phyloP scores from a whole-genome alignment of 2,329 filamentous ascomycete genomes.

The Lecanicillium sp. region DNA sequence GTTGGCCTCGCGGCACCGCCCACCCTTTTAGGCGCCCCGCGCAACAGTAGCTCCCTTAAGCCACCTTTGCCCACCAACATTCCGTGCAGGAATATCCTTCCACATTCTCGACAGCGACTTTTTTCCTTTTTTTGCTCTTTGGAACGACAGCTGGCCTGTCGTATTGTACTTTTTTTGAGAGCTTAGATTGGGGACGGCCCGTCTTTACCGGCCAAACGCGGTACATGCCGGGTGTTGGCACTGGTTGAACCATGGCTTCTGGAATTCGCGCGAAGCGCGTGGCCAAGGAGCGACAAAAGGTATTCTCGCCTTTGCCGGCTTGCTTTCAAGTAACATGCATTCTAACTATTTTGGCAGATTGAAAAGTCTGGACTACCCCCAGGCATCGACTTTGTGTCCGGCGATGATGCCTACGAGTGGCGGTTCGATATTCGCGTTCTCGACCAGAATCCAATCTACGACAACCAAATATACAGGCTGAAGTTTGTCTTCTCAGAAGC shows the following conservation, averaged over 20 bases:
- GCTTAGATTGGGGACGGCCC: no score
- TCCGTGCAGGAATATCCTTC: no score
- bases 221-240: no score
- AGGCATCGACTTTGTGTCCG: constrained; percentile 70
- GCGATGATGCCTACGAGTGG: constrained; percentile 71
- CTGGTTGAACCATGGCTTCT: constrained; percentile 16
- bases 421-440: constrained; percentile 85
- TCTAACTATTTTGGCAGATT: constrained; percentile 32
- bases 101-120: no score
- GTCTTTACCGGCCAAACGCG: no score
- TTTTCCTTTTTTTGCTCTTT: no score
- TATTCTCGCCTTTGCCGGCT: constrained; percentile 4
- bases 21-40: no score
- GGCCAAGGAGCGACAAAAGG: constrained; percentile 22
- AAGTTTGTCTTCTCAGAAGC: constrained; percentile 77
- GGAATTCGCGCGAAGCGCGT: constrained; percentile 19
- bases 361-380: constrained; percentile 48
- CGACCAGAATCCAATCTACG: constrained; percentile 84
- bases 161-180: no score
- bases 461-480: constrained; percentile 70
- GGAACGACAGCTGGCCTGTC: no score
- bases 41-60: no score
- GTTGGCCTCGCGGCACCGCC: no score
- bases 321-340: background rate
- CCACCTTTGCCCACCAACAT: no score